These are phyloP conservation scores for Borealophlyctis nickersoniae DNA, from an alignment of 192 early-diverging fungal species.

Conservation along the genomic window DNA sequence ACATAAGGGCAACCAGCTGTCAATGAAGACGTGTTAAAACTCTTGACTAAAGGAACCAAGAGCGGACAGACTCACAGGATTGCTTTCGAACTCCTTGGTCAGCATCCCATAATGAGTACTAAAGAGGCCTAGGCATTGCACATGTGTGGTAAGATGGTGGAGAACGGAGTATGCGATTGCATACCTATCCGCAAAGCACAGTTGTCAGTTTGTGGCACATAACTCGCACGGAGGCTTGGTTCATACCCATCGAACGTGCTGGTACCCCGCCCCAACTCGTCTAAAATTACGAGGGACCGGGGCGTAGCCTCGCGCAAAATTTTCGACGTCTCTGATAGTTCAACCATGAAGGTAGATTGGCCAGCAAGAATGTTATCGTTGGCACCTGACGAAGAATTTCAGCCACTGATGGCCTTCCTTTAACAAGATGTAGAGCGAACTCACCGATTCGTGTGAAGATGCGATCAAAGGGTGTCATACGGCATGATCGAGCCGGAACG, in stretches of 20 bases:
- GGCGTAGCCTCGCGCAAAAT: slow-evolving; percentile 90
- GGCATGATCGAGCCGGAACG: slow-evolving; percentile 78
- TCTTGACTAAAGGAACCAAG: too few species aligned
- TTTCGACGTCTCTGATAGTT: slow-evolving; percentile 88
- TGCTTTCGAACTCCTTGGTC: slow-evolving; percentile 77
- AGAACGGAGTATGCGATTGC: slow-evolving; percentile 93
- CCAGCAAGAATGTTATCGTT: slow-evolving; percentile 95
- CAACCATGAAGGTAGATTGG: slow-evolving; percentile 94
- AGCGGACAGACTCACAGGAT: too few species aligned
- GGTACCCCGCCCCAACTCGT: slow-evolving; percentile 97
- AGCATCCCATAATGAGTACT: slow-evolving; percentile 94
- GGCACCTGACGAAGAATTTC: slow-evolving; percentile 48
- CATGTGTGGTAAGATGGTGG: slow-evolving; percentile 73
- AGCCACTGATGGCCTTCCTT: not conserved
- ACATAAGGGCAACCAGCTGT: slow-evolving; percentile 69
- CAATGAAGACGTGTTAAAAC: not conserved
- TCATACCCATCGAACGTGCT: slow-evolving; percentile 87
- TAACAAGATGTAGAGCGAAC: not conserved
- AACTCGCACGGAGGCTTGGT: not conserved
- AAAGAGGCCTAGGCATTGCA: slow-evolving; percentile 89
- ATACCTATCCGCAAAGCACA: slow-evolving; percentile 31
- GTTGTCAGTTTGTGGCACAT: not conserved
- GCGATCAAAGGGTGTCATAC: slow-evolving; percentile 80
- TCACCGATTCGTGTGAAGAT: slow-evolving; percentile 92
- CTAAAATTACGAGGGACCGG: slow-evolving; percentile 87